Conservation (phyloP, 371 early-diverging fungal genomes). For the Mycotypha africana region DNA sequence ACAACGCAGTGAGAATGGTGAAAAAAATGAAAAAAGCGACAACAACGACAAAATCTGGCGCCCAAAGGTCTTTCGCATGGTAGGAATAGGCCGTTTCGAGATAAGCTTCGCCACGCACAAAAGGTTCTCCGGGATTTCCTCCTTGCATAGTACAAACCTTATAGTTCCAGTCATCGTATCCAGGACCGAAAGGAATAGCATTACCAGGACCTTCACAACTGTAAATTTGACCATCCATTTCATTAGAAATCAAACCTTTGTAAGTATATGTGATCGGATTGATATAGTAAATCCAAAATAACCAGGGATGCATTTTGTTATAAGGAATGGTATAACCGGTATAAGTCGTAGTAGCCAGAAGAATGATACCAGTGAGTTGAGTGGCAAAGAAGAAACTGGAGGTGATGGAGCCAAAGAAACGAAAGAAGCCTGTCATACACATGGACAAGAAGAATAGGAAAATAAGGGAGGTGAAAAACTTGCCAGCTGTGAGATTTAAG, state of each 20-base stretch:
- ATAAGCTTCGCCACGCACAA: constrained; percentile 58
- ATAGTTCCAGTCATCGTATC: constrained; percentile 46
- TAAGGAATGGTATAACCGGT: constrained; percentile 62
- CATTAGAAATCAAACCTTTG: constrained; percentile 67
- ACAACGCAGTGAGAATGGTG: constrained; percentile 31
- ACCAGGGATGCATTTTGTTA: constrained; percentile 62
- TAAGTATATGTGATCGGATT: constrained; percentile 69
- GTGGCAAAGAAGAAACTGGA: constrained; percentile 49
- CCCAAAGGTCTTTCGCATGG: constrained; percentile 24
- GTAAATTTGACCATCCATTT: constrained; percentile 58
- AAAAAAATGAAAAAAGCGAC: constrained; percentile 39
- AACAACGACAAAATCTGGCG: constrained; percentile 31
- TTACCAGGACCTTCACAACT: constrained; percentile 41
- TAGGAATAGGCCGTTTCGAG: constrained; percentile 52
- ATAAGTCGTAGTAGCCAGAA: constrained; percentile 51
- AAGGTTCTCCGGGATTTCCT: constrained; percentile 41
- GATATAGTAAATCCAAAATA: constrained; percentile 71
- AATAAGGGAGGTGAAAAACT: constrained; percentile 44
- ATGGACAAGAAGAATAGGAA: constrained; percentile 36
- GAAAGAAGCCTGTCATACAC: constrained; percentile 41
- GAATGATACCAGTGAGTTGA: constrained; percentile 43
- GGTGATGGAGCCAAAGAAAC: constrained; percentile 33
- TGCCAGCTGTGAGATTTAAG: constrained; percentile 32
- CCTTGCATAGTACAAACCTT: constrained; percentile 62
- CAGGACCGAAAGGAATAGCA: constrained; percentile 56